Conservation (phyloP, 177 flowering plant genomes). For the Telopea speciosissima region DNA sequence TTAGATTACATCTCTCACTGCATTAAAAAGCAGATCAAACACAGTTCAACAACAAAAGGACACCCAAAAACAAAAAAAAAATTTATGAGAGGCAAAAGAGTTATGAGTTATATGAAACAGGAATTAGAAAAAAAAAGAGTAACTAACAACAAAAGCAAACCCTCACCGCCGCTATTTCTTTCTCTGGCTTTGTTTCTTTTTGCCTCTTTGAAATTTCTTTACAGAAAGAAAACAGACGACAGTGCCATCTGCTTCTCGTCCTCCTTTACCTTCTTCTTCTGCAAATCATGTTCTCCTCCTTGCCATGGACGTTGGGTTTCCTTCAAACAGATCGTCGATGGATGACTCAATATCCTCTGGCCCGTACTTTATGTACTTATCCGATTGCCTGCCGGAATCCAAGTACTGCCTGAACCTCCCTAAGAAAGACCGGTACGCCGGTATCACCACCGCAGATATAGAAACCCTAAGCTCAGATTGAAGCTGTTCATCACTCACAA, state of each 20-base stretch:
- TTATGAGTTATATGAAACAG: too few species aligned
- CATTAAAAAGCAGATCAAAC: background rate
- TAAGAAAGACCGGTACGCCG: conserved; percentile 81
- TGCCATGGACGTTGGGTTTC: conserved; percentile 47
- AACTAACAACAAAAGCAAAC: background rate
- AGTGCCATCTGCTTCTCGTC: too few species aligned
- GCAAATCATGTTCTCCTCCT: conserved; percentile 35
- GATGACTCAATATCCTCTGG: conserved; percentile 77
- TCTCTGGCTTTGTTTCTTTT: too few species aligned
- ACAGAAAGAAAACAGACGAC: too few species aligned
- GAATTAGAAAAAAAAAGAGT: background rate
- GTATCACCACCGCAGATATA: conserved; percentile 65
- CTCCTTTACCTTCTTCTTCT: background rate
- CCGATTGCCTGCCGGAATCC: conserved; percentile 53
- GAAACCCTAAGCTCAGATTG: conserved; percentile 85
- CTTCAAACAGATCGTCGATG: conserved; percentile 78
- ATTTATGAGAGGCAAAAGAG: too few species aligned
- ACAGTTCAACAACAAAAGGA: background rate
- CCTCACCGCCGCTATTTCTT: background rate
- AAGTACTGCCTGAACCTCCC: conserved; percentile 66
- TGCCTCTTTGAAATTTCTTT: too few species aligned
- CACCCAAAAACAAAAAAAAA: background rate
- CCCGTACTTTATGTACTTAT: conserved; percentile 79
- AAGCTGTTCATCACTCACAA: conserved; percentile 85
- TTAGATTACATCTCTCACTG: background rate